Evolutionary conservation across 2,329 filamentous ascomycete species (phyloP).

Genomic region (Fusarium sp.): DNA sequence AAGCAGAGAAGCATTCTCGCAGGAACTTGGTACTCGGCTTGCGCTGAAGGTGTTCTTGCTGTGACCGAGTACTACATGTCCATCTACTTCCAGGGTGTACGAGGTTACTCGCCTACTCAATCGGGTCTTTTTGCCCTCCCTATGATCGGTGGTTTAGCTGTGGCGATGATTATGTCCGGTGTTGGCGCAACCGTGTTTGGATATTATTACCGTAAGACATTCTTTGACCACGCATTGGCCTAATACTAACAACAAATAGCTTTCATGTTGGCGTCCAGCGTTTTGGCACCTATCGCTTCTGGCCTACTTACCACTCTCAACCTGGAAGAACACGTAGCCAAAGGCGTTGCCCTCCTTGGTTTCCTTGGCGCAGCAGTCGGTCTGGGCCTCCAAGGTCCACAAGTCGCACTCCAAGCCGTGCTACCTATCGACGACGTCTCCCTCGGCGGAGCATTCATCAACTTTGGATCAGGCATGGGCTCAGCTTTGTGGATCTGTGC

Average conservation of each 20-base stretch:
- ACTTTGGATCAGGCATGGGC: conserved; percentile 38
- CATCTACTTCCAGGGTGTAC: conserved; percentile 41
- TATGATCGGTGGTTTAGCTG: conserved; percentile 32
- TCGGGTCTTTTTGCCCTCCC: conserved; percentile 37
- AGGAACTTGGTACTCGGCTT: conserved; percentile 37
- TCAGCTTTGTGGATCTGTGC: conserved; percentile 40
- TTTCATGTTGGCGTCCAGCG: conserved; percentile 38
- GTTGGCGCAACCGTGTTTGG: conserved; percentile 35
- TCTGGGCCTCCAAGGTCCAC: conserved; percentile 36
- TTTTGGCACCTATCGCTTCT: conserved; percentile 34
- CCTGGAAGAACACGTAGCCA: conserved; percentile 33
- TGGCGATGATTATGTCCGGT: conserved; percentile 34
- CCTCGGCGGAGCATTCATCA: conserved; percentile 37
- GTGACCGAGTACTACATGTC: conserved; percentile 42
- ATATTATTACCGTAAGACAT: conserved; percentile 38
- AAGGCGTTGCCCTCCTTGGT: conserved; percentile 29
- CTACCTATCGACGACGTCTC: conserved; percentile 35
- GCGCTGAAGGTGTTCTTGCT: conserved; percentile 33
- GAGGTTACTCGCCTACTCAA: conserved; percentile 31
- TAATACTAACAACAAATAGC: conserved; percentile 16
- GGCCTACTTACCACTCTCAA: conserved; percentile 37
- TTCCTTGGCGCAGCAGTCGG: conserved; percentile 38
- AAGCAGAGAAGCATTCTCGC: conserved; percentile 41
- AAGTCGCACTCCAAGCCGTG: conserved; percentile 34
- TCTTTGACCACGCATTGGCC: rapidly evolving